Base-by-base conservation (phyloP, 306 rosid species). In the Cucurbita maxima region DNA sequence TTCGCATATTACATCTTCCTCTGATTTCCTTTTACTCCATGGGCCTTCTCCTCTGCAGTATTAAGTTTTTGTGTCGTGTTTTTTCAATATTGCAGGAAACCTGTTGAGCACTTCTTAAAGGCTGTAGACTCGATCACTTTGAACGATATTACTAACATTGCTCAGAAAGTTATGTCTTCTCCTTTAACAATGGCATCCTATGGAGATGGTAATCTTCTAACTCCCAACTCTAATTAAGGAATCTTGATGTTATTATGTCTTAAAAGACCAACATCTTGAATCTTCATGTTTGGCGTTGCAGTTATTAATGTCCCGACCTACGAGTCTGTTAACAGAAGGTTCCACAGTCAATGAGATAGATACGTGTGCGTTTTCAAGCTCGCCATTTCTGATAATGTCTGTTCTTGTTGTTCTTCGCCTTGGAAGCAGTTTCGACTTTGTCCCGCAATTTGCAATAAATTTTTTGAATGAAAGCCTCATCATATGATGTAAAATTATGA, bases 141-240 rank as follows among this genome's bases (percentile, higher is more conserved):
- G 91, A 55, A 83, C 14, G 97, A 95, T 76, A 84, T 91, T 64
- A 82, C 84, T 25, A 73, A 75, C 75, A 86, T 92, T 4, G 51
- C 96, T 43, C 81, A 87, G 79, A 83, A 82, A 85, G 88, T 95
- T 61, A 82, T 95, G 57, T 88, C 97, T 58, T 89, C 99, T 12
- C 97, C 99, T 81, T 78, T 95, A 86, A 89, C 99, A 36, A 83
- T 95, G 97, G 99, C 96, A 80, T 87, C 99, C 10, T 89, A 81
- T 66, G 99, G 97, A 59, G 88, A 89, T 75, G 97, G 99, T 95
- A 89, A 87, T 67, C 58, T 50, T 37, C 57, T 14, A 4, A 48
- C 30, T 45, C 20, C 8, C 1, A 0, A 1, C 13, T 40, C 48
- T 5, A 43, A 57, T 5, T 11, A 20, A 51, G 4, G 13, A 9